These are phyloP conservation scores for Dactylonectria macrodidyma DNA, from an alignment of 2,329 filamentous ascomycete species.

Conservation along the genomic window DNA sequence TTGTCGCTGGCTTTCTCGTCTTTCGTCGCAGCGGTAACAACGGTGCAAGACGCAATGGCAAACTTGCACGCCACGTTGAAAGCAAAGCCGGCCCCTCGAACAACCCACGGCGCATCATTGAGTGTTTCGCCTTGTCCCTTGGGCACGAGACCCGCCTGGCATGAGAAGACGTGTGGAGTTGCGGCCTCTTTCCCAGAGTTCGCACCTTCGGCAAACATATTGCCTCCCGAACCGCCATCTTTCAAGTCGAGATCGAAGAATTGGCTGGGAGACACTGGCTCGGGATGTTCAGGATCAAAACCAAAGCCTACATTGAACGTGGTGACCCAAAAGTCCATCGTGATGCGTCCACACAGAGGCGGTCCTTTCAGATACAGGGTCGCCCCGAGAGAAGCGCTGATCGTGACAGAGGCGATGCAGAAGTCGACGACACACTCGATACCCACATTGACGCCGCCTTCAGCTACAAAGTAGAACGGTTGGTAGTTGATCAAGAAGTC, in stretches of 20 bases:
- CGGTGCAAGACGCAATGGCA: not conserved
- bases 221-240: not conserved
- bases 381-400: not conserved
- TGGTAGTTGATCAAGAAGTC: not conserved
- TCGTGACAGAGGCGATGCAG: not conserved
- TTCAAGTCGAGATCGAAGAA: not conserved
- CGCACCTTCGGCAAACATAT: not conserved
- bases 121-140: not conserved
- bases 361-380: constrained; percentile 1
- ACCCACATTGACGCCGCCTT: not conserved
- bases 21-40: not conserved
- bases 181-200: not conserved
- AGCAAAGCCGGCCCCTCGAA: not conserved
- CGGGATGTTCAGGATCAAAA: not conserved
- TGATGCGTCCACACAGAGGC: not conserved
- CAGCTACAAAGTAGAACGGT: not conserved
- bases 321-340: not conserved
- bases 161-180: not conserved
- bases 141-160: not conserved
- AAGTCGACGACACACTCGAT: constrained; percentile 1
- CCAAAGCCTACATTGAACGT: not conserved
- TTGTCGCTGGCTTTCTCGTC: not conserved
- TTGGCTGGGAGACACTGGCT: not conserved
- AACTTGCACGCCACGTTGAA: constrained; percentile 1
- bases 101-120: not conserved